These are phyloP conservation scores for Hymenoscyphus scutula DNA, from an alignment of 2,329 filamentous ascomycete genomes.

Conservation along the genomic window DNA sequence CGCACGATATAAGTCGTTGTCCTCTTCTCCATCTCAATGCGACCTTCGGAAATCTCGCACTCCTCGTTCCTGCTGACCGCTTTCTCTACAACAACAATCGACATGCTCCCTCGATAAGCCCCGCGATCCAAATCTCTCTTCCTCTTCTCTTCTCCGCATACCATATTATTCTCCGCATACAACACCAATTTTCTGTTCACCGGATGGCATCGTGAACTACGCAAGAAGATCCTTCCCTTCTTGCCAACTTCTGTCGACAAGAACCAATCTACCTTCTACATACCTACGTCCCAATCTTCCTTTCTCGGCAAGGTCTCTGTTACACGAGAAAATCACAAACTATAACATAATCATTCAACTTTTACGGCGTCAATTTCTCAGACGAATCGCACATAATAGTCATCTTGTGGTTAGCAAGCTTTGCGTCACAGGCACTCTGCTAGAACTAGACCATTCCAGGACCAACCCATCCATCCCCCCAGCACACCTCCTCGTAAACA, in stretches of 20 bases:
- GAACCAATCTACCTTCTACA: background rate
- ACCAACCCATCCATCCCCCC: background rate
- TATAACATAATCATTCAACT: background rate
- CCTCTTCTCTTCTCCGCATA: constrained; percentile 11
- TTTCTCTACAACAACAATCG: constrained; percentile 18
- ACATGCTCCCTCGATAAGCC: constrained; percentile 33
- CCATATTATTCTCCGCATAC: constrained; percentile 3
- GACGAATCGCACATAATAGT: background rate
- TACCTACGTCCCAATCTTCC: background rate
- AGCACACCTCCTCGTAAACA: background rate
- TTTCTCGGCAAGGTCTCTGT: background rate
- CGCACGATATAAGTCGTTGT: background rate
- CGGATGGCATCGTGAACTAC: constrained; percentile 21
- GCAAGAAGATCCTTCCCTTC: constrained; percentile 23
- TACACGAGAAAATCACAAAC: background rate
- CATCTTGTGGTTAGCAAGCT: no score
- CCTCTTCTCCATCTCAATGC: background rate
- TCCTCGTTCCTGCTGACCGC: constrained; percentile 20
- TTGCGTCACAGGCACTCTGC: background rate
- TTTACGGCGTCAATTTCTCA: background rate
- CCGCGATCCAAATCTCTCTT: no score
- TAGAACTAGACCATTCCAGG: background rate
- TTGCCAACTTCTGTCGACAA: constrained; percentile 11
- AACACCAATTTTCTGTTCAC: no score
- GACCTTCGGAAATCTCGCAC: background rate